Evolutionary conservation across 176 grass and related monocot species (phyloP).

Genomic region (Eleusine indica): DNA sequence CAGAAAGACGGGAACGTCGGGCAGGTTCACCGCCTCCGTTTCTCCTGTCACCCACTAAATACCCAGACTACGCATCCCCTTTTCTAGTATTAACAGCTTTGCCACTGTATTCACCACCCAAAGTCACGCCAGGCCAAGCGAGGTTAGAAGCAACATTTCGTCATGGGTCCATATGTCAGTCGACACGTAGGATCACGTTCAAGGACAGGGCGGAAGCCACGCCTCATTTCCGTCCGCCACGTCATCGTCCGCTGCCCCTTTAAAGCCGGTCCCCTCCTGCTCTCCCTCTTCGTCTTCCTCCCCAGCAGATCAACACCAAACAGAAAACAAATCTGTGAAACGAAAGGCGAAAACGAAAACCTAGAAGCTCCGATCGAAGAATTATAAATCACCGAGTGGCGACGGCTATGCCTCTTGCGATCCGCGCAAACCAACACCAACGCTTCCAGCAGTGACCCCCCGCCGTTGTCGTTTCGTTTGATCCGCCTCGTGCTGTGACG

Average conservation of each 20-base stretch:
- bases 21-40: background rate
- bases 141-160: background rate
- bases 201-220: conserved; percentile 9
- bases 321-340: conserved; percentile 15
- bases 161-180: accelerated
- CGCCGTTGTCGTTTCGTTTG: background rate
- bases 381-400: background rate
- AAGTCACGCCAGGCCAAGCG: background rate
- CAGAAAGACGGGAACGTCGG: background rate
- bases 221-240: conserved; percentile 17
- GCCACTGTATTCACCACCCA: background rate
- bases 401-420: conserved; percentile 17
- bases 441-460: conserved; percentile 17
- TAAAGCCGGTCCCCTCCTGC: conserved; percentile 39
- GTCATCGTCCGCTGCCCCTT: conserved; percentile 26
- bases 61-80: accelerated
- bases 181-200: conserved; percentile 18
- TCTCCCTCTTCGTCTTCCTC: conserved; percentile 22
- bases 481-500: background rate
- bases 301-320: background rate
- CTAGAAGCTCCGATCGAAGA: conserved; percentile 39
- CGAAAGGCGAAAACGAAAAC: background rate
- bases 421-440: background rate
- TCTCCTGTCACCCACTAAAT: conserved; percentile 39
- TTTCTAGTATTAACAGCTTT: background rate